Base-by-base conservation (phyloP, 768 basidiomycete genomes). In the Suillus paluster region DNA sequence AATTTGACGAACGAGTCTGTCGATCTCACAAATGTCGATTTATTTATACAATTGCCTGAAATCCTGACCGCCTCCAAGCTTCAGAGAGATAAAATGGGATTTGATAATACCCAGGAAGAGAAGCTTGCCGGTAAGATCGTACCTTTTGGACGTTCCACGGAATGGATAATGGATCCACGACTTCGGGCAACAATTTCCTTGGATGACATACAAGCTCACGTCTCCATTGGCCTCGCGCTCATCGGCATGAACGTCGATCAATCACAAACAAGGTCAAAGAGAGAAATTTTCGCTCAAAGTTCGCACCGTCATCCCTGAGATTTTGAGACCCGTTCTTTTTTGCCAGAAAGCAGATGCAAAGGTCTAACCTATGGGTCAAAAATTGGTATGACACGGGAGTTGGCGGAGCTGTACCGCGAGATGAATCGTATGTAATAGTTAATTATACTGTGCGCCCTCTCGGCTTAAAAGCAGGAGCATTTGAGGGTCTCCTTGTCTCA, bases 341-440 rank as follows among this genome's bases (percentile, higher is more conserved):
- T 42, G 60, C 36, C 42, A 38, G 12, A 46, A 36, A 49, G 6
- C 63, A 55, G 58, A 63, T 60, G 3, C 6, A 63, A 63, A 64
- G 62, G 58, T 41, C 62, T 63, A 45, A 50, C 46, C 49, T 56
- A 49, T 33, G 52, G 46, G 25, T 10, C 23, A 46, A 61, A 52
- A 44, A 46, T 49, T 41, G 58, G 39, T 42, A 50, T 59, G 58
- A 45, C 57, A 66, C 54, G 60, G 66, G 57, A 63, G 56, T 57
- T 59, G 53, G 64, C 58, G 62, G 58, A 63, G 39, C 36, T 60
- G 21, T 42, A 54, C 39, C 59, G 53, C 53, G 53, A 55, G 53
- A 55, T 55, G 53, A 55, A 55, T 38, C n/a, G 64, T 65, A 65
- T 59, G 66, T 66, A 66, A 66, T 66, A 54, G 61, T 48, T 45